phyloP scores from a whole-genome alignment of 106 monocot species.

The Alisma plantagoaquatica region DNA sequence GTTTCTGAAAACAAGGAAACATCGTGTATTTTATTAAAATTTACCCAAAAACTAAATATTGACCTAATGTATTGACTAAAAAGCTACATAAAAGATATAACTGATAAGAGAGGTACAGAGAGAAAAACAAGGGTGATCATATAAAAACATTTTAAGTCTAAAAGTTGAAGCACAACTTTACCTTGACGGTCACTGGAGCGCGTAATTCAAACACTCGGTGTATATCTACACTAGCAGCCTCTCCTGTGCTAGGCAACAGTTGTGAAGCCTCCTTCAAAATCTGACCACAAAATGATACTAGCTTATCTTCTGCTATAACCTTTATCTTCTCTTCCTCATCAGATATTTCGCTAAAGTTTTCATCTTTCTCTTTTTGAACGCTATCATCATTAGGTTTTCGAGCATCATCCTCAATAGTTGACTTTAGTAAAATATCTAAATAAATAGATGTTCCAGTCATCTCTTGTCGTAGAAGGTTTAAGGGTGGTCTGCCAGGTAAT shows the following conservation, averaged over 20 bases:
- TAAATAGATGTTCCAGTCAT: conserved; percentile 85
- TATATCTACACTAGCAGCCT: conserved; percentile 53
- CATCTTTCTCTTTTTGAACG: too few relatives aligned
- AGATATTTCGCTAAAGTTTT: conserved; percentile 7
- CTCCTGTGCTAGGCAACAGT: conserved; percentile 54
- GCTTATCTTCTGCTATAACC: conserved; percentile 77
- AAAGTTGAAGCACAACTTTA: conserved; percentile 16
- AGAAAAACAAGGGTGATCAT: too few relatives aligned
- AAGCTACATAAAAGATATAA: too few relatives aligned
- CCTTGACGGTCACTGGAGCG: conserved; percentile 94
- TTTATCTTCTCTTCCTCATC: conserved; percentile 48
- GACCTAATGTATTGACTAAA: too few relatives aligned
- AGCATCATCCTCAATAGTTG: conserved; percentile 31
- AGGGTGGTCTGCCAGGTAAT: conserved; percentile 60
- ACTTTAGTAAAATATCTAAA: conserved; percentile 83
- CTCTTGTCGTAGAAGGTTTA: conserved; percentile 94
- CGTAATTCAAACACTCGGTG: conserved; percentile 80
- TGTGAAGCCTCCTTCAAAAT: conserved; percentile 89
- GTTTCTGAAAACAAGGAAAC: too few relatives aligned
- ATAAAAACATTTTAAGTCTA: too few relatives aligned
- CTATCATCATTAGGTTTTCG: conserved; percentile 11
- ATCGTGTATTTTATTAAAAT: too few relatives aligned
- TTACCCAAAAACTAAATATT: too few relatives aligned
- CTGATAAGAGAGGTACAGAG: too few relatives aligned
- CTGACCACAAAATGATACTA: conserved; percentile 86